Base-by-base conservation (phyloP, 768 basidiomycete species). In the Trametes gibbosa region DNA sequence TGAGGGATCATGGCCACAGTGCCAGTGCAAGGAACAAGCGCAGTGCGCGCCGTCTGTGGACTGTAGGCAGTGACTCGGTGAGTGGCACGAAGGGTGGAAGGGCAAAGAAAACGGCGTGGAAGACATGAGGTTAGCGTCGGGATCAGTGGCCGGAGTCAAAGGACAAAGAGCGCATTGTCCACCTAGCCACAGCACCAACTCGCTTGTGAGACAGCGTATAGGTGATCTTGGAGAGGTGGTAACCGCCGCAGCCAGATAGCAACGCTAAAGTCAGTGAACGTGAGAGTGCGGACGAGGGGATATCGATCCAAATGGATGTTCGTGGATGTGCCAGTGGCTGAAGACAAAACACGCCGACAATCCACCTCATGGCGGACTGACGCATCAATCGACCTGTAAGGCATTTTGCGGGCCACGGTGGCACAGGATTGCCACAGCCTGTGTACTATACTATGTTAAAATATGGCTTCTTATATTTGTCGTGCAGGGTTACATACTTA, bases 11-110 rank as follows among this genome's bases (percentile, higher is more conserved):
- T 23, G 37, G 46, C 34, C 46, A 55, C 54, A 55, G 29, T 24
- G 17, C 54, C 53, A 37, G 53, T 39, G 53, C 34, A 45, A 17
- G n/a, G 43, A 19, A 45, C 53, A 48, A 47, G 54, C 45, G 50
- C 25, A 27, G 27, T 23, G 25, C 37, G 54, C 12, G 17, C 29
- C 8, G 25, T 6, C 5, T n/a, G 19, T 14, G 7, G 27, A n/a
- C 52, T 34, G 45, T 29, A 34, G 54, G 45, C 46, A 10, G 46
- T 55, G 54, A 35, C 43, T 45, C 37, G 54, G 34, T 37, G 16
- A 55, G 45, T 45, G 43, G 32, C 24, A 8, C 35, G 35, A n/a
- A 35, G 34, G 27, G 45, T 21, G 35, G 35, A 8, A 48, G 35
- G 21, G 54, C 35, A 48, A 55, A 45, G 54, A 14, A 13, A 0